These are phyloP conservation scores for Phytopythium delawarense DNA, from an alignment of 352 stramenopile genomes.

Conservation along the genomic window DNA sequence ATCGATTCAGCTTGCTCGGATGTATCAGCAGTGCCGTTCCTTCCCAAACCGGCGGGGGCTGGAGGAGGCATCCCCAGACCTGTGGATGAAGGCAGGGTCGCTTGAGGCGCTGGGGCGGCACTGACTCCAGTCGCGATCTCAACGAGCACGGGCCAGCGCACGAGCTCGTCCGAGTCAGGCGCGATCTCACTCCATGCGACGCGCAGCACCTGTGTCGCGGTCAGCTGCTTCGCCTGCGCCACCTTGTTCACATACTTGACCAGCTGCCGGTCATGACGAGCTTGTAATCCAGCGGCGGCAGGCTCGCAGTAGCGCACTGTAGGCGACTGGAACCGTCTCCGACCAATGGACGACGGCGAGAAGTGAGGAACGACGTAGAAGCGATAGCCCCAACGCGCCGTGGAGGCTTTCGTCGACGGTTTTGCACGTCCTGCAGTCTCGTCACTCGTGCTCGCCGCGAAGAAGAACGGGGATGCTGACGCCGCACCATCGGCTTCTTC, in stretches of 20 bases:
- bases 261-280: slow-evolving; percentile 56
- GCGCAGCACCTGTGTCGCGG: slow-evolving; percentile 42
- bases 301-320: slow-evolving; percentile 20
- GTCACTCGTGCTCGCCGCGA: not conserved
- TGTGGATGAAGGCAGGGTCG: not conserved
- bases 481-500: slow-evolving; percentile 14
- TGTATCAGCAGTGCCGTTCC: not conserved
- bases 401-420: not conserved
- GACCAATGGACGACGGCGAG: slow-evolving; percentile 39
- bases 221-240: slow-evolving; percentile 41
- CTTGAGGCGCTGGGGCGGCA: not conserved
- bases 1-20: not conserved
- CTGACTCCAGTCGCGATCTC: slow-evolving; percentile 40
- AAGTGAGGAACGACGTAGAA: slow-evolving; percentile 79
- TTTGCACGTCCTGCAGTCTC: not conserved
- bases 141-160: slow-evolving; percentile 66
- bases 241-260: slow-evolving; percentile 78
- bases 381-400: slow-evolving; percentile 54
- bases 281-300: not conserved
- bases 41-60: not conserved
- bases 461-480: slow-evolving; percentile 22
- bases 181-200: slow-evolving; percentile 57
- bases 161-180: slow-evolving; percentile 46
- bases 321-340: slow-evolving; percentile 40
- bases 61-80: not conserved